These are phyloP conservation scores for Globisporangium spinosum DNA, from an alignment of 352 stramenopile genomes.

Conservation along the genomic window DNA sequence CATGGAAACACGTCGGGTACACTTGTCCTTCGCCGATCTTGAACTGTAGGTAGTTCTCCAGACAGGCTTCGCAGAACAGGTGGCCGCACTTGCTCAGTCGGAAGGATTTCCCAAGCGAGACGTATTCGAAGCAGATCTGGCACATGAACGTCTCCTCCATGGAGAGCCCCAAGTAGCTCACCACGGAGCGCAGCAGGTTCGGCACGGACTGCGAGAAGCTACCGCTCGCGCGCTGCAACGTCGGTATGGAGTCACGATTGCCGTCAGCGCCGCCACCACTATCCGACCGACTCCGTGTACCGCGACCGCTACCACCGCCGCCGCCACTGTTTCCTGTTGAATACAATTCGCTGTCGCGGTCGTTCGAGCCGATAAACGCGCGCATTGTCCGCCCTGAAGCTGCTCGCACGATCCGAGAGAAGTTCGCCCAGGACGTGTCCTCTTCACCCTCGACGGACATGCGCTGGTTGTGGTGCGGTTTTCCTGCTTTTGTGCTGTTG, in stretches of 20 bases:
- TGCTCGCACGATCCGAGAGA: conserved; percentile 27
- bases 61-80: conserved; percentile 53
- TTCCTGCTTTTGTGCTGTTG: neutral
- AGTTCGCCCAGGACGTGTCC: conserved; percentile 28
- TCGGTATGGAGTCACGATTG: conserved; percentile 14
- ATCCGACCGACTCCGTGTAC: conserved; percentile 3
- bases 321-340: conserved; percentile 9
- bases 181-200: conserved; percentile 49
- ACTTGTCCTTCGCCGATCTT: conserved; percentile 73
- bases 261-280: neutral
- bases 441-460: conserved; percentile 5
- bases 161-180: conserved; percentile 44
- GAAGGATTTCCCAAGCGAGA: conserved; percentile 30
- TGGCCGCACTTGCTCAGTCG: conserved; percentile 48
- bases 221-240: conserved; percentile 11
- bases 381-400: conserved; percentile 29
- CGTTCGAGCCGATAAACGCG: conserved; percentile 20
- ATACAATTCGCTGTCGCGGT: conserved; percentile 21
- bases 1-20: conserved; percentile 67
- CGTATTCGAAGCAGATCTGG: conserved; percentile 76
- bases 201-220: conserved; percentile 30
- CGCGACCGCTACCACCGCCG: neutral
- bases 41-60: conserved; percentile 62
- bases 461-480: neutral
- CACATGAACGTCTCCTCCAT: conserved; percentile 75